Base-by-base conservation (phyloP, 228 moss, liverwort and hornwort genomes). In the Sphagnum magellanicum region DNA sequence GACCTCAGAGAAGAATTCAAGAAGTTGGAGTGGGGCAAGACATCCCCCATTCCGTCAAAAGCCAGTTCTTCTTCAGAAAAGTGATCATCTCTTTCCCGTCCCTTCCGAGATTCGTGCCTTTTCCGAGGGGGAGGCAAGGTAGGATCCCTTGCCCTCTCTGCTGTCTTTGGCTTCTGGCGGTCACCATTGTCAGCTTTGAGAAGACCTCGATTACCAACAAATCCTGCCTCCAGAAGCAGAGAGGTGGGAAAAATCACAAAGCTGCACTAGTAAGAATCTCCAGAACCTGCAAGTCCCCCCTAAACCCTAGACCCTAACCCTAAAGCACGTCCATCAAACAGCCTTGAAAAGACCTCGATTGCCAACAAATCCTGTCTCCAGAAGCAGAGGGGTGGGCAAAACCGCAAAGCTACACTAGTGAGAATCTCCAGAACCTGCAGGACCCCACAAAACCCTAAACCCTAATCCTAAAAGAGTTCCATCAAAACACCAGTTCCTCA, bases 51-150 rank as follows among this genome's bases (percentile, higher is more conserved):
- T 63, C 76, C 88, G 61, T 77, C 80, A 60, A 79, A 84, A 52
- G 82, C 80, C 50, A 84, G 81, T 59, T 88, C 88, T 58, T 84
- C 88, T 63, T 84, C 88, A 74, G 82, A 84, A 68, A 79, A 84
- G 68, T 84, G 84, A 67, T 8, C 67, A 73, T 51, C 67, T 78
- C 71, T 77, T 81, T 62, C 78, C 74, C 53, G 69, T 74, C 59
- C 76, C 73, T 49, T 71, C 76, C 65, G 61, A 60, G 59, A 14
- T 32, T 52, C 64, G 59, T 74, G 79, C 77, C 72, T 84, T 46
- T 70, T 72, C 5, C 69, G 71, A 52, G 55, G 16, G 15, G 73
- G 55, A n/a, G 49, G 52, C 62, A 76, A 77, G 12, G 63, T 74
- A 10, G 68, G 16, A 53, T 47, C 48, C 60, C 57, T 49, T 72